phyloP scores from a whole-genome alignment of 345 rosid genomes.

The Ailanthus altissimus region DNA sequence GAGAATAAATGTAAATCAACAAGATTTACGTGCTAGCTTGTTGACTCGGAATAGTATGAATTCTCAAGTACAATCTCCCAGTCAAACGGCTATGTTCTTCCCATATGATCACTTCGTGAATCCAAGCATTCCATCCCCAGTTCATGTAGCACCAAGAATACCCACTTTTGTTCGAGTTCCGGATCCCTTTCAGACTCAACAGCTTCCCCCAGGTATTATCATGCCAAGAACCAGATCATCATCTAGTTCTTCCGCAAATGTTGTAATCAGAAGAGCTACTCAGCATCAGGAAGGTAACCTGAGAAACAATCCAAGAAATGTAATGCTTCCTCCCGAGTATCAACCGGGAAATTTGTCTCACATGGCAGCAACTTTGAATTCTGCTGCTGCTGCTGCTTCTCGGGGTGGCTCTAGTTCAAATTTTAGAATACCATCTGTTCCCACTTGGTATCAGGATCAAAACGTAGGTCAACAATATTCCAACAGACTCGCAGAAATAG shows the following conservation, averaged over 20 bases:
- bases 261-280: not conserved
- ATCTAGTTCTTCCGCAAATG: not conserved
- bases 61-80: not conserved
- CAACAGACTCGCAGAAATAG: not conserved
- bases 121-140: not conserved
- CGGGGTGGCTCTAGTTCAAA: not conserved
- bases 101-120: slow-evolving; percentile 1
- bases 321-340: not conserved
- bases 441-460: not conserved
- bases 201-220: slow-evolving; percentile 9
- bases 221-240: not conserved
- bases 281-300: not conserved
- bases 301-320: not conserved
- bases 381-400: not conserved
- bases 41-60: not conserved
- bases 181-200: not conserved
- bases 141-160: not conserved
- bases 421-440: not conserved
- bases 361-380: slow-evolving; percentile 11
- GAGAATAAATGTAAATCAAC: slow-evolving; percentile 16
- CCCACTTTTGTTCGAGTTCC: not conserved
- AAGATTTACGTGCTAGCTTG: not conserved
- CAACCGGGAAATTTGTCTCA: not conserved
- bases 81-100: not conserved
- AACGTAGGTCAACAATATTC: slow-evolving; percentile 2